Conservation (phyloP, 106 monocot genomes). For the Dendrobium chrysotoxum region DNA sequence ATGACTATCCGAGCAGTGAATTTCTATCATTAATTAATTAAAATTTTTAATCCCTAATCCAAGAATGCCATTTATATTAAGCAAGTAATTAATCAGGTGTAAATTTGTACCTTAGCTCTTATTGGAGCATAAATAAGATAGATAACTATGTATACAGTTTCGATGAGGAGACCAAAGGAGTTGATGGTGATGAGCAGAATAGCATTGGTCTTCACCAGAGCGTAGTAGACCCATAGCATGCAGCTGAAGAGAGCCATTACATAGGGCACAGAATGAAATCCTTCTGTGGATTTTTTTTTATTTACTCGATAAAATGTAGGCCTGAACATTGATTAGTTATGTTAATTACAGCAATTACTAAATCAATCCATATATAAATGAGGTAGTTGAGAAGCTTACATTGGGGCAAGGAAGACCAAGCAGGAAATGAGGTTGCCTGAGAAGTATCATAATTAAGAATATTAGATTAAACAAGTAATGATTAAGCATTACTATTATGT, state of each 20-base stretch:
- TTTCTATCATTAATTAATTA: neutral
- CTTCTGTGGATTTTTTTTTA: slow-evolving; percentile 46
- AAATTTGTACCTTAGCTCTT: slow-evolving; percentile 27
- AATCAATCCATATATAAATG: neutral
- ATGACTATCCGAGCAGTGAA: slow-evolving; percentile 20
- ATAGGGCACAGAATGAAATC: slow-evolving; percentile 57
- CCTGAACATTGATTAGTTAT: slow-evolving; percentile 18
- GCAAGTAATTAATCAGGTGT: too few species aligned
- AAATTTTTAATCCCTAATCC: neutral
- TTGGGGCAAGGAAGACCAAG: neutral
- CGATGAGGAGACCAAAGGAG: slow-evolving; percentile 43
- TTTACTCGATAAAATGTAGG: slow-evolving; percentile 53
- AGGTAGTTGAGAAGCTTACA: neutral
- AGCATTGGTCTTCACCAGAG: slow-evolving; percentile 30
- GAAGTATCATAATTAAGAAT: neutral
- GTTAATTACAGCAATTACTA: neutral
- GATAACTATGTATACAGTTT: slow-evolving; percentile 52
- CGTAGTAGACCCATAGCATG: slow-evolving; percentile 72
- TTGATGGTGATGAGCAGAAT: slow-evolving; percentile 73
- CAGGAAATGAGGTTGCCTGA: neutral
- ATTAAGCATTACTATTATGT: neutral
- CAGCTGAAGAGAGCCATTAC: slow-evolving; percentile 53
- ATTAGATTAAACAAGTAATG: neutral
- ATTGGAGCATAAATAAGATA: slow-evolving; percentile 50
- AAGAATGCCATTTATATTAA: neutral